Evolutionary conservation across 805 yeast species (phyloP), one percentile per base, ranked within the genome.

Genomic region (Lipomyces lipofer): DNA sequence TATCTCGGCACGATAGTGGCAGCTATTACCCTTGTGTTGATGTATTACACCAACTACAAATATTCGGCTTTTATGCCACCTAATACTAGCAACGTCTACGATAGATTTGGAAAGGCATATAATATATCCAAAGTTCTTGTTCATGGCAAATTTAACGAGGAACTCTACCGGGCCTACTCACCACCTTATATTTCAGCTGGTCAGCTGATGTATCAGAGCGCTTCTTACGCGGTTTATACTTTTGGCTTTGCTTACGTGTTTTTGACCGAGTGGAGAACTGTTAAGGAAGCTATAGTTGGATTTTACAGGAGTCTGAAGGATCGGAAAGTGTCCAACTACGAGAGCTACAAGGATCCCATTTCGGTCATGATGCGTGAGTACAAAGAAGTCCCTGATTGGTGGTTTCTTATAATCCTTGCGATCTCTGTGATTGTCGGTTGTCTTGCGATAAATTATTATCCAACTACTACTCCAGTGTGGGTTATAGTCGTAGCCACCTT

Each of bases 181-280:
- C 58, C 49, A 5, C 54, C 54, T 4, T 53, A 43, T 15, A 43
- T 83, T 51, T 72, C 86, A 28, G 54, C 58, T 38, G 58, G 58
- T 12, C 9, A 77, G 83, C n/a, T 78, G 84, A 1, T 81, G 77
- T 64, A 77, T 81, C 27, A 15, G 43, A 43, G 57, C 12, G 54
- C 54, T 27, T 12, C 38, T 25, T 53, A 49, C 28, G 65, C 84
- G 10, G 72, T 80, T 6, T 81, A 82, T 63, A 85, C 85, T 63
- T 74, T 72, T 69, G 77, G 76, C 48, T 80, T 83, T 70, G 88
- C 88, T 1, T 78, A 88, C 5, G 78, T 83, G 53, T 73, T 81
- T 25, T 81, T 88, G 4, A 79, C 84, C 4, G 71, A 85, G 49
- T 74, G 78, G n/a, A 87, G 83, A 19, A 69, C 69, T 10, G 70